Base-by-base conservation (phyloP, 768 basidiomycete genomes). In the Serendipita sp. region DNA sequence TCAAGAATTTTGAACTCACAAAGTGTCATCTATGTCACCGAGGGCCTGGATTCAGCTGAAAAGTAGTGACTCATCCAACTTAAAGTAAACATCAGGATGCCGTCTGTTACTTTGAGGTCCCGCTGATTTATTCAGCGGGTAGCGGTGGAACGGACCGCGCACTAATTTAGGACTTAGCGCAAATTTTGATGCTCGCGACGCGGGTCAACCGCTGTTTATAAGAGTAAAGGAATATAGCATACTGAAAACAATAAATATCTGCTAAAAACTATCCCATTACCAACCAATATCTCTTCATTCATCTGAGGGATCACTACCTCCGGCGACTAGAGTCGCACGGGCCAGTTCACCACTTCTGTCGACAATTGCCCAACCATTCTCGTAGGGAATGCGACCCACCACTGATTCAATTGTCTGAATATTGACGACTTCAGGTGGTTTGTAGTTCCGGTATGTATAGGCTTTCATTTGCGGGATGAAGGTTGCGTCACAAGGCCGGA, bases 261-360 rank as follows among this genome's bases (percentile, higher is more conserved):
- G 45, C 13, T 43, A 64, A 11, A 60, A 34, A n/a, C n/a, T n/a
- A n/a, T n/a, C n/a, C n/a, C n/a, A n/a, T n/a, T n/a, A n/a, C n/a
- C n/a, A n/a, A n/a, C n/a, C n/a, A n/a, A n/a, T n/a, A n/a, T n/a
- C n/a, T n/a, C n/a, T n/a, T 31, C n/a, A 51, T 13, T 17, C 42
- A 24, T 66, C 62, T 3, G 60, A 41, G 58, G 64, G 43, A 64
- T 50, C 17, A n/a, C n/a, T 50, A 20, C 45, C 45, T 7, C 45
- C 45, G 20, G 45, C 45, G 5, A 50, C 17, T 5, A 69, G 68
- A 14, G 45, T 60, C 3, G 63, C 61, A 24, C 67, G 68, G 2
- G 66, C 63, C 0, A 70, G 48, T 3, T 44, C 22, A 1, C 67
- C 68, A 20, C 69, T 72, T 2, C 71, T 65, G 48, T 72, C 72